Base-by-base conservation (phyloP, 2,329 filamentous ascomycete genomes). In the Didymella segeticola region DNA sequence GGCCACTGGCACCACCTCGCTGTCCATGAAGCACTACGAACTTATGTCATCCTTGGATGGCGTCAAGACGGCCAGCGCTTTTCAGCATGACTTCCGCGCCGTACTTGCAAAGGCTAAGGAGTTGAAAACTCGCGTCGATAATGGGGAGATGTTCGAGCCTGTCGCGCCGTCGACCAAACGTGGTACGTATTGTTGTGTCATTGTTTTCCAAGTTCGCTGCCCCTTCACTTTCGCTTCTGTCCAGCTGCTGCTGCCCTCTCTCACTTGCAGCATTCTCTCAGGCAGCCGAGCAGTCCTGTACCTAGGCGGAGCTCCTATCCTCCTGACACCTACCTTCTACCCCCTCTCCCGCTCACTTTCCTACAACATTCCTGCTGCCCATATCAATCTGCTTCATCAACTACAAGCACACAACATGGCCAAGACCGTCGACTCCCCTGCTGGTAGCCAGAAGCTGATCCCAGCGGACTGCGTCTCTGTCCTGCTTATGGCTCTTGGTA, bases 401-500 rank as follows among this genome's bases (percentile, higher is more conserved):
- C 25, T 14, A 20, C 39, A 23, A n/a, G 6, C 17, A 31, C 37
- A 61, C 8, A 14, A 69, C n/a, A n/a, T 69, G 66, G 55, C 25
- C 9, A 67, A 64, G 31, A 31, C 52, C 7, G 27, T 27, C 31
- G 39, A 48, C n/a, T 38, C 45, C 23, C 26, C 51, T 15, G 31
- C 56, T 12, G 31, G 39, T 7, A 33, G 38, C n/a, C 51, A 58
- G 17, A 69, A 64, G 53, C 51, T 60, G 46, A 53, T 64, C 23
- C 25, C 56, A n/a, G 63, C 56, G 3, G 67, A 72, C 20, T 48
- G 41, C 17, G 66, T 73, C 17, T 43, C 68, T 0, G 61, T 61
- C 6, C 39, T 70, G n/a, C 60, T 72, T 15, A 63, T 61, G 51
- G 61, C 64, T 11, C 45, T 59, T 5, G 69, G 63, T 31, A 61